Conservation (phyloP, 2,329 filamentous ascomycete species). For the Trichophyton mentagrophytes region DNA sequence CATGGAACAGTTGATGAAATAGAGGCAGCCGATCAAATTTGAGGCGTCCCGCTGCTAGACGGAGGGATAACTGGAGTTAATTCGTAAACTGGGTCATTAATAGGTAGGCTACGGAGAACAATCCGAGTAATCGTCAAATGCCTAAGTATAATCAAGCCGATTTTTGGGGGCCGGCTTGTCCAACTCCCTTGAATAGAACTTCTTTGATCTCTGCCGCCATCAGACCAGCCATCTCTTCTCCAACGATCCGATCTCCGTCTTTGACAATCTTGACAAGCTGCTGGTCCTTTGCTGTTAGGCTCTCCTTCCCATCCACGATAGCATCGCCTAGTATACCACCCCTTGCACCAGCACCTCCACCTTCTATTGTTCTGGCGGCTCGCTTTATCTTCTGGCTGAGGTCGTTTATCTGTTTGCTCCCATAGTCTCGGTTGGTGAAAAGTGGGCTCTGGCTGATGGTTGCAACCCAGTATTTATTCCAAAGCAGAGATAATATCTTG, state of each 20-base stretch:
- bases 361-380: constrained; percentile 37
- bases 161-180: constrained; percentile 1
- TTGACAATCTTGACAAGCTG: constrained; percentile 42
- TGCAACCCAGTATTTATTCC: constrained; percentile 89
- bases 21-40: neutral
- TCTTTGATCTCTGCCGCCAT: constrained; percentile 40
- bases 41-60: neutral
- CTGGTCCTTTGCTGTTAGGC: constrained; percentile 27
- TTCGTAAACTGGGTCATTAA: neutral
- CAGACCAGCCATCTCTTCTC: constrained; percentile 40
- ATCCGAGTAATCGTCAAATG: neutral
- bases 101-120: too few relatives aligned
- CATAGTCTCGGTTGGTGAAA: constrained; percentile 84
- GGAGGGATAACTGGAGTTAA: neutral
- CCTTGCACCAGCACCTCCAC: constrained; percentile 11
- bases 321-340: constrained; percentile 14
- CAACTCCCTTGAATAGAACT: constrained; percentile 36
- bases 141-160: neutral
- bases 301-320: constrained; percentile 4
- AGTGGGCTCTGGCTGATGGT: constrained; percentile 85
- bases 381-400: constrained; percentile 69
- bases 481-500: constrained; percentile 73
- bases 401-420: constrained; percentile 83
- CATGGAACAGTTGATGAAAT: neutral
- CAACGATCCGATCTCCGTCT: constrained; percentile 45